A percentile compares a stretch with the other conserved stretches of the same genome.
These are phyloP conservation scores for Rhodotorula babjevae DNA, from an alignment of 768 basidiomycete species.

Conservation along the genomic window DNA sequence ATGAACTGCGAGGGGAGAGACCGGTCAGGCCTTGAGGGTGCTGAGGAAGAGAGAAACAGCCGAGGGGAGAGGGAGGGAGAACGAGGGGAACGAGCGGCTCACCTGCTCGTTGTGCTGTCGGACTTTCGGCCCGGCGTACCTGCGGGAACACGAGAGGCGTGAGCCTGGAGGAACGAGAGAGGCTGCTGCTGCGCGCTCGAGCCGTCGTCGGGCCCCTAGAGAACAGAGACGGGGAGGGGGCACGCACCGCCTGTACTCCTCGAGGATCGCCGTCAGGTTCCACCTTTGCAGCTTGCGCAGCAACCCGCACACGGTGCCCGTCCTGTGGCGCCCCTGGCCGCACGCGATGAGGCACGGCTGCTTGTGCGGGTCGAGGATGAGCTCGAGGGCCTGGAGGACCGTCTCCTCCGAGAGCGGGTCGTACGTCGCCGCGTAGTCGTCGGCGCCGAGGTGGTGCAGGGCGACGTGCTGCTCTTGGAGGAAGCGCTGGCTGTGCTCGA, in stretches of 20 bases:
- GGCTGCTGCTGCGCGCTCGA: no score
- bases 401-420: slow-evolving; percentile 47
- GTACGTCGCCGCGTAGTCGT: slow-evolving; percentile 28
- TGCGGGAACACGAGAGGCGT: background rate
- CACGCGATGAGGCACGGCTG: slow-evolving; percentile 48
- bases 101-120: slow-evolving; percentile 49
- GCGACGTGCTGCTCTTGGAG: slow-evolving; percentile 45
- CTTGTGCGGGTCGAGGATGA: slow-evolving; percentile 46
- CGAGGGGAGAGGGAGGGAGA: no score
- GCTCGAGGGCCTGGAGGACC: slow-evolving; percentile 47
- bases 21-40: no score
- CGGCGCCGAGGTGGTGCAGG: slow-evolving; percentile 46
- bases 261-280: slow-evolving; percentile 46
- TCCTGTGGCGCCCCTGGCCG: slow-evolving; percentile 47
- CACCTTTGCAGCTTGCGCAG: slow-evolving; percentile 48
- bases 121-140: slow-evolving; percentile 47
- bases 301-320: slow-evolving; percentile 47
- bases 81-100: slow-evolving; percentile 30
- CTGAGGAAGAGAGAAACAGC: background rate
- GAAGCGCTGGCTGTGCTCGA: slow-evolving; percentile 37
- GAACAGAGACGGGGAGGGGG: background rate
- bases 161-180: background rate
- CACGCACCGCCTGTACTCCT: slow-evolving; percentile 46
- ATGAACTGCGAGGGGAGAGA: slow-evolving; percentile 49
- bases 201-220: background rate